Evolutionary conservation across 768 basidiomycete genomes (phyloP).

Genomic region (Rhodotorula graminis): DNA sequence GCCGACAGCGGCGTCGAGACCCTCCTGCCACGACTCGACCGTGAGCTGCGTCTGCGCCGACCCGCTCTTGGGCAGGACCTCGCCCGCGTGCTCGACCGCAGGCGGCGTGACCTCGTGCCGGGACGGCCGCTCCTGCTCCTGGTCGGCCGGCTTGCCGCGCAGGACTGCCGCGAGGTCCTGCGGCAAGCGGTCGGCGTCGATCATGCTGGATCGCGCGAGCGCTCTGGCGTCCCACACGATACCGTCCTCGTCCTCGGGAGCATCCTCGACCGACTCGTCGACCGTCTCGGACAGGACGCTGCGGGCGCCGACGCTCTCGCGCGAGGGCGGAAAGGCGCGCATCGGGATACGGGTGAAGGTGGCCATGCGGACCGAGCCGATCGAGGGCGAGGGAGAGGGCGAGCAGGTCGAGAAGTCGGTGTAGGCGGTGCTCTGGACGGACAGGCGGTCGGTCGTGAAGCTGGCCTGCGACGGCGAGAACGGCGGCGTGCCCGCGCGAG

Average conservation of each 20-base stretch:
- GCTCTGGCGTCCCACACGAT: constrained; percentile 13
- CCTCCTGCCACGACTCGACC: constrained; percentile 21
- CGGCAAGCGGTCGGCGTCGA: constrained; percentile 11
- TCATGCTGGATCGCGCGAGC: constrained; percentile 4
- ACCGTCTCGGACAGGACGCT: constrained; percentile 23
- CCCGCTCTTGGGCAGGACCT: not conserved
- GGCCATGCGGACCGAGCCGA: constrained; percentile 28
- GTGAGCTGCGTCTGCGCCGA: constrained; percentile 16
- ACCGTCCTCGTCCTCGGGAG: constrained; percentile 2
- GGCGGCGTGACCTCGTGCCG: not conserved
- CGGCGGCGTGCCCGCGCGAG: not conserved
- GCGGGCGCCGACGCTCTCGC: constrained; percentile 4
- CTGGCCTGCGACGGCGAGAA: constrained; percentile 4
- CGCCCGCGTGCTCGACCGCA: not conserved
- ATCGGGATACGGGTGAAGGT: constrained; percentile 8
- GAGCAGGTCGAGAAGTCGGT: constrained; percentile 21
- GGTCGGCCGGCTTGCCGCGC: not conserved
- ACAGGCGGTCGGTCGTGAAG: constrained; percentile 2
- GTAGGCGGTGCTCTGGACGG: constrained; percentile 6
- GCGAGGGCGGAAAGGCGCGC: not conserved
- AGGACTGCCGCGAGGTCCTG: constrained; percentile 8
- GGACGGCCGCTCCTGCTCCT: too few relatives aligned
- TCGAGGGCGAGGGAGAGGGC: constrained; percentile 19
- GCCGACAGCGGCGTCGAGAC: constrained; percentile 12
- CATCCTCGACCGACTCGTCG: constrained; percentile 26